Conservation (phyloP, 441 rosid genomes). For the Sinapis alba region DNA sequence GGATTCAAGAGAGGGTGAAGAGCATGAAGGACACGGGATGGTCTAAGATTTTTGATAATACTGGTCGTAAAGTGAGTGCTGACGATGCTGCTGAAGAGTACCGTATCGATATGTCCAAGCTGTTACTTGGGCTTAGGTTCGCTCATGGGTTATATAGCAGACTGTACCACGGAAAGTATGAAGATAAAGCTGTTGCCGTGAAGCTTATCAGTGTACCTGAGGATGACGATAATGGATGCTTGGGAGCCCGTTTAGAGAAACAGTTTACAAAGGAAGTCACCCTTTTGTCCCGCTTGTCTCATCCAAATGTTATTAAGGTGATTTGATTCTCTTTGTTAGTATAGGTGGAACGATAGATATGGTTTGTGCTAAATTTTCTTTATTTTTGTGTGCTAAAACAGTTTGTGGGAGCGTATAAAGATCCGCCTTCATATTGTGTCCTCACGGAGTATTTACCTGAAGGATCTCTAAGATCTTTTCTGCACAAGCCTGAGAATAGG, state of each 20-base stretch:
- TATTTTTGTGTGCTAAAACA: slow-evolving; percentile 40
- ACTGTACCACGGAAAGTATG: slow-evolving; percentile 89
- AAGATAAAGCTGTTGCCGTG: slow-evolving; percentile 93
- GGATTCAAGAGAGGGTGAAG: slow-evolving; percentile 58
- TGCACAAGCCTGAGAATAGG: slow-evolving; percentile 87
- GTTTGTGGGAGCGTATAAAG: slow-evolving; percentile 94
- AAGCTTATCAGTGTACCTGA: slow-evolving; percentile 88
- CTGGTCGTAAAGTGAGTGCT: slow-evolving; percentile 82
- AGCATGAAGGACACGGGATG: slow-evolving; percentile 71
- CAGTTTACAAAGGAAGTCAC: slow-evolving; percentile 88
- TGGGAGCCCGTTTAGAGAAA: slow-evolving; percentile 76
- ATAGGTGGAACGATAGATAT: slow-evolving; percentile 2
- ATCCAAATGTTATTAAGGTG: slow-evolving; percentile 91
- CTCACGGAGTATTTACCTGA: slow-evolving; percentile 89
- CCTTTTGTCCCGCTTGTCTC: slow-evolving; percentile 72
- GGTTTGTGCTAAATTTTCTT: background rate
- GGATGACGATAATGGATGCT: slow-evolving; percentile 72
- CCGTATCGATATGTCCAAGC: slow-evolving; percentile 76
- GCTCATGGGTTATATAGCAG: slow-evolving; percentile 94
- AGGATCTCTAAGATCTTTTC: slow-evolving; percentile 89
- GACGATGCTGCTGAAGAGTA: slow-evolving; percentile 75
- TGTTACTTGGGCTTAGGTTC: slow-evolving; percentile 84
- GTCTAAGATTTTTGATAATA: slow-evolving; percentile 83
- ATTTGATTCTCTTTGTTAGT: slow-evolving; percentile 14
- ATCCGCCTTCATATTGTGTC: slow-evolving; percentile 81